phyloP scores from a whole-genome alignment of 768 basidiomycete genomes.

The Sutorius australiensis region DNA sequence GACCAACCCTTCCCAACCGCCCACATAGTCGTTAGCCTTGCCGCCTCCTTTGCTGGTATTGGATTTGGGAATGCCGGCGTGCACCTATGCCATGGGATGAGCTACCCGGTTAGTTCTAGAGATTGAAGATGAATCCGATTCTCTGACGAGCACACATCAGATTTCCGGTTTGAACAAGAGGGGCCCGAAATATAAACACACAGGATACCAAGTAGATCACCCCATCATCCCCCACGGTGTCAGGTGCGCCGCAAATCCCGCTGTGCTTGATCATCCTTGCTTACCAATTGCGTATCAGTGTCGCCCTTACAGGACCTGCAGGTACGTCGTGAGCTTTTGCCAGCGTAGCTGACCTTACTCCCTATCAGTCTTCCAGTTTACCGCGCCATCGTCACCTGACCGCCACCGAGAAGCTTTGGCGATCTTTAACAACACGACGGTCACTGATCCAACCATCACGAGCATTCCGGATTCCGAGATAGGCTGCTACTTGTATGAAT shows the following conservation, averaged over 20 bases:
- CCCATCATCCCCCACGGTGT: slow-evolving; percentile 95
- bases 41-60: slow-evolving; percentile 92
- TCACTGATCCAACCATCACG: slow-evolving; percentile 65
- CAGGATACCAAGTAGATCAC: slow-evolving; percentile 78
- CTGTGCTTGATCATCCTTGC: neutral
- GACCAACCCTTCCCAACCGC: neutral
- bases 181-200: slow-evolving; percentile 87
- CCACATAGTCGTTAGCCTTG: slow-evolving; percentile 50
- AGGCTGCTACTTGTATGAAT: slow-evolving; percentile 75
- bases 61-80: slow-evolving; percentile 94
- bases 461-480: slow-evolving; percentile 77
- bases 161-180: slow-evolving; percentile 94
- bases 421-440: slow-evolving; percentile 67
- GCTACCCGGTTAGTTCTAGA: slow-evolving; percentile 62
- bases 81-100: slow-evolving; percentile 87
- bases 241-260: slow-evolving; percentile 39
- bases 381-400: slow-evolving; percentile 87
- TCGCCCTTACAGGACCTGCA: slow-evolving; percentile 87
- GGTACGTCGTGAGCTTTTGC: slow-evolving; percentile 36
- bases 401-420: slow-evolving; percentile 87
- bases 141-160: slow-evolving; percentile 34
- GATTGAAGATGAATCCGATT: neutral
- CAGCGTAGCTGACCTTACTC: neutral
- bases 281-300: slow-evolving; percentile 38
- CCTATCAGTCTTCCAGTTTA: slow-evolving; percentile 82